Evolutionary conservation across 345 rosid species (phyloP).

Genomic region (Eucalyptus sideroxylon): DNA sequence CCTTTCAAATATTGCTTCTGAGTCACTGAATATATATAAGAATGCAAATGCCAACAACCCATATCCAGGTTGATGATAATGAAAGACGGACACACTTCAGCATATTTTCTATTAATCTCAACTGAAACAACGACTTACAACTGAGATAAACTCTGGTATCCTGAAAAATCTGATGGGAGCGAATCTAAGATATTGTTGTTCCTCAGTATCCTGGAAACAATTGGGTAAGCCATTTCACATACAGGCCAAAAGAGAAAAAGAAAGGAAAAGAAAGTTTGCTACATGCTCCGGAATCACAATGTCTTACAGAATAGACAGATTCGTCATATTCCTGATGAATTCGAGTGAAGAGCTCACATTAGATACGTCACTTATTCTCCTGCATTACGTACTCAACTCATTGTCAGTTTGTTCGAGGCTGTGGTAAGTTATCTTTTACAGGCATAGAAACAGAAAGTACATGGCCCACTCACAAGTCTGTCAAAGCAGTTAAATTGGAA

Average conservation of each 20-base stretch:
- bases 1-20: not conserved
- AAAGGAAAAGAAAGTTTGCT: not conserved
- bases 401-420: not conserved
- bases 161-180: slow-evolving; percentile 24
- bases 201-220: slow-evolving; percentile 14
- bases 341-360: slow-evolving; percentile 27
- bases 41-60: not conserved
- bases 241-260: not conserved
- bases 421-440: not conserved
- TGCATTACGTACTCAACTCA: not conserved
- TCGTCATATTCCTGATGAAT: slow-evolving; percentile 19
- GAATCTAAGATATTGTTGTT: slow-evolving; percentile 23
- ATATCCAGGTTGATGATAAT: not conserved
- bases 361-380: slow-evolving; percentile 18
- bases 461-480: slow-evolving; percentile 15
- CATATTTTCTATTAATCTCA: not conserved
- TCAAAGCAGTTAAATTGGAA: slow-evolving; percentile 12
- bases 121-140: not conserved
- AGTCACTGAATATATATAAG: not conserved
- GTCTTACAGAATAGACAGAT: slow-evolving; percentile 26
- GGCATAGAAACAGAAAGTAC: not conserved
- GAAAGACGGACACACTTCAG: not conserved
- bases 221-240: not conserved
- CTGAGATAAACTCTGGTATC: slow-evolving; percentile 1
- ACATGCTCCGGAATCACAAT: not conserved